A percentile compares a stretch with the other conserved stretches of the same genome.
These are phyloP conservation scores for Sicyos edulis DNA, from an alignment of 306 rosid species.

Conservation along the genomic window DNA sequence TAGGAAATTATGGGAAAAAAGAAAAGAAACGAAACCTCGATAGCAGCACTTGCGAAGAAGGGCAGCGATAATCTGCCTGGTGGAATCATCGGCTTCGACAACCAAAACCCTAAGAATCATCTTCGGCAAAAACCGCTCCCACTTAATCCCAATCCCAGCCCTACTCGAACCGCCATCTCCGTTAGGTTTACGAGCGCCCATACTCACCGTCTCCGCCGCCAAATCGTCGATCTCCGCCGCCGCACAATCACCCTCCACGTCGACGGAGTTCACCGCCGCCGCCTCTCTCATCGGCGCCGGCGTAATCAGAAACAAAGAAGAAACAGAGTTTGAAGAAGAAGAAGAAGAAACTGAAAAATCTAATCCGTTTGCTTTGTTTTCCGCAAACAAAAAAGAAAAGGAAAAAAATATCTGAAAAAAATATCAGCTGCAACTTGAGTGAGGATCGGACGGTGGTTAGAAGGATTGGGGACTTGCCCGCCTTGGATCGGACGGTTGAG, in stretches of 20 bases:
- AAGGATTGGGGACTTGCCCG: conserved; percentile 9
- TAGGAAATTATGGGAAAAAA: not conserved
- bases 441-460: conserved; percentile 38
- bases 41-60: conserved; percentile 91
- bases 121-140: conserved; percentile 68
- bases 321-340: not conserved
- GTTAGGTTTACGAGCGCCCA: too few relatives aligned
- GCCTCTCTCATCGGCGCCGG: conserved; percentile 4
- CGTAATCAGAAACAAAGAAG: not conserved
- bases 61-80: conserved; percentile 81
- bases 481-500: conserved; percentile 30
- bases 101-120: conserved; percentile 68
- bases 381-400: too few relatives aligned
- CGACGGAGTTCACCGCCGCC: conserved; percentile 52
- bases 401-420: conserved; percentile 1
- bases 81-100: conserved; percentile 92
- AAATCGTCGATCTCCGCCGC: conserved; percentile 7
- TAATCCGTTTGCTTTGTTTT: not conserved
- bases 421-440: not conserved
- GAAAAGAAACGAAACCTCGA: conserved; percentile 42
- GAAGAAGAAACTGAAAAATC: conserved; percentile 11
- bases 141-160: conserved; percentile 33
- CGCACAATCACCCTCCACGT: conserved; percentile 20
- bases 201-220: too few relatives aligned
- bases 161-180: too few relatives aligned